phyloP scores from a whole-genome alignment of 371 early-diverging fungal species.

The Lichtheimia ornata region DNA sequence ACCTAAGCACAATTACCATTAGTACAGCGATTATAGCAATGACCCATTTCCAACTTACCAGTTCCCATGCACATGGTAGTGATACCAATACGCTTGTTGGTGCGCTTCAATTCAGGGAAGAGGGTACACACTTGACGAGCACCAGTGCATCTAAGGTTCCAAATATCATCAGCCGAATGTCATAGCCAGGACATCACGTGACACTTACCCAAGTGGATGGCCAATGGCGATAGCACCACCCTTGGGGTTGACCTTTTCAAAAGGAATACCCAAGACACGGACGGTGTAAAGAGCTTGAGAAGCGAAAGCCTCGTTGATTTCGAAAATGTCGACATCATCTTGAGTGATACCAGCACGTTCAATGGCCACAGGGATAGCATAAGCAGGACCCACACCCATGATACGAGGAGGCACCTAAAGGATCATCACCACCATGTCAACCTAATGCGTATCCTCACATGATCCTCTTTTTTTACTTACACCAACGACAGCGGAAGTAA shows the following conservation, averaged over 20 bases:
- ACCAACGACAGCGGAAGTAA: conserved; percentile 88
- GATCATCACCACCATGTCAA: background rate
- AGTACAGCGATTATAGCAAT: background rate
- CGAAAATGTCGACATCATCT: conserved; percentile 80
- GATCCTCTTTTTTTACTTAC: conserved; percentile 40
- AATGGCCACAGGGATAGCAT: conserved; percentile 91
- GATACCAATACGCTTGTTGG: conserved; percentile 76
- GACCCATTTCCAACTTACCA: conserved; percentile 48
- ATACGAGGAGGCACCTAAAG: conserved; percentile 79
- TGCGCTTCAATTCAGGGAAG: conserved; percentile 84
- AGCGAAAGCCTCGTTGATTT: conserved; percentile 97
- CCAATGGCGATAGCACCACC: conserved; percentile 98
- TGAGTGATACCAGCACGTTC: conserved; percentile 80
- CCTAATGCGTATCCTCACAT: background rate
- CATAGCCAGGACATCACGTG: background rate
- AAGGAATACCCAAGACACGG: conserved; percentile 75
- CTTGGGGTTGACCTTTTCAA: conserved; percentile 92
- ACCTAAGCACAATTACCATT: conserved; percentile 43
- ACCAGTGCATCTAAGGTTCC: conserved; percentile 77
- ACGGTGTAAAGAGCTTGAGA: conserved; percentile 92
- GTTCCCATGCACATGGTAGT: conserved; percentile 93
- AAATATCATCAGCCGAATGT: background rate
- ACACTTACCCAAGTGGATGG: conserved; percentile 73
- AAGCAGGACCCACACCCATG: conserved; percentile 96
- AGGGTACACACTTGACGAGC: conserved; percentile 94